Evolutionary conservation across 176 grass and related monocot genomes (phyloP), one percentile per base, ranked within the genome.

Genomic region (Aegilops umbellulata): DNA sequence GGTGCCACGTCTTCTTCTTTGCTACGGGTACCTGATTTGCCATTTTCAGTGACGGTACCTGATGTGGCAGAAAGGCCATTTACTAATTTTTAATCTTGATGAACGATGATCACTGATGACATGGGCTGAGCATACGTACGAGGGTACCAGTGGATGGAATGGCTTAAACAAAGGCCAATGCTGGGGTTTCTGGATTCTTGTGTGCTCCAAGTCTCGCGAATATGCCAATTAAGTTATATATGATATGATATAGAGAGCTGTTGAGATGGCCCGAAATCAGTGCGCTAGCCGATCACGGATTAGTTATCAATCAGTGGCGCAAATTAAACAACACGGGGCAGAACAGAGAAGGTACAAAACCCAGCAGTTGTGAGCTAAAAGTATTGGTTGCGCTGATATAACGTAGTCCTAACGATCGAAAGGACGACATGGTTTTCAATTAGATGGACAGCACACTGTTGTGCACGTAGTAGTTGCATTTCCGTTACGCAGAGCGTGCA

Each of bases 331-430:
- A 24, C 62, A 68, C 11, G 51, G 23, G 23, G 19, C 6, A 5
- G 2, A 41, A 30, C 29, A 30, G 38, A 2, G 36, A 85, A 68
- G 22, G 16, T 1, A 6, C 51, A 76, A 82, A 60, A 31, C 53
- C 60, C 62, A 86, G 4, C 65, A 72, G 35, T 11, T 46, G 46
- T 47, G 0, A 5, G 46, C 14, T 49, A 5, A 14, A 47, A 47
- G 55, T 8, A 60, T 17, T 4, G 2, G 78, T 34, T 64, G 13
- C 67, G 69, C 2, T 62, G 63, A 90, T 19, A 79, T 19, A 79
- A 60, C 20, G 29, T 47, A 60, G 84, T 80, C 57, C 68, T 20
- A 90, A 87, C 89, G 8, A 22, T 80, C 55, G 30, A 25, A 19
- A 62, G 72, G 71, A 62, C 76, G 42, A 9, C 46, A 35, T 2